Base-by-base conservation (phyloP, 2,329 filamentous ascomycete genomes). In the Trichophyton benhamiae region DNA sequence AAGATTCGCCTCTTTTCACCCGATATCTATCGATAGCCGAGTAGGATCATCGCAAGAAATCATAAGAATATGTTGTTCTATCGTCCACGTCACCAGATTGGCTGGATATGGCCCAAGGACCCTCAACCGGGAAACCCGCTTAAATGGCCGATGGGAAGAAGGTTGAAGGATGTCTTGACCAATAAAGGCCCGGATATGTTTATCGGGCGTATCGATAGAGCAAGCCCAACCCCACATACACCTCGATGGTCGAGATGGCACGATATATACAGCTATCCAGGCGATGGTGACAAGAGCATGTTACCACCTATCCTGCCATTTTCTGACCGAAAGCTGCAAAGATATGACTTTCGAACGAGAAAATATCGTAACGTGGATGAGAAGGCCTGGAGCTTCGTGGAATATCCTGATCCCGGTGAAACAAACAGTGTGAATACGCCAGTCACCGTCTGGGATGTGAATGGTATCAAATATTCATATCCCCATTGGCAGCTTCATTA, bases 101-200 rank as follows among this genome's bases (percentile, higher is more conserved):
- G 67, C 53, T 72, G 64, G 64, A 73, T 74, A 62, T 74, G 72
- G 72, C 71, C 71, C 41, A 74, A 73, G 70, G 72, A 73, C 58
- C 72, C 71, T n/a, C 65, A 66, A 7, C 72, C 69, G 2, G 69
- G 70, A 48, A 72, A 73, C 20, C 68, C 70, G 22, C 38, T 63
- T 8, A 66, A 63, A 62, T 73, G 71, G 72, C 66, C 67, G 8
- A 65, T 65, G 8, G 63, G 66, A 58, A 67, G 67, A 67, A 71
- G 71, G 4, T 60, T 77, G 20, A 67, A 68, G 20, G 73, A 78
- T 55, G 67, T 77, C 59, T 48, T 76, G 15, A 71, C 64, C 6
- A 71, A 71, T 41, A 73, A 70, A 61, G 76, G 75, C 1, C 75
- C 76, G 11, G 76, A 78, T 65, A 73, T 78, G 3, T 77, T 73